These are phyloP conservation scores for Microsporum audouinii DNA, from an alignment of 2,329 filamentous ascomycete species.

Conservation along the genomic window DNA sequence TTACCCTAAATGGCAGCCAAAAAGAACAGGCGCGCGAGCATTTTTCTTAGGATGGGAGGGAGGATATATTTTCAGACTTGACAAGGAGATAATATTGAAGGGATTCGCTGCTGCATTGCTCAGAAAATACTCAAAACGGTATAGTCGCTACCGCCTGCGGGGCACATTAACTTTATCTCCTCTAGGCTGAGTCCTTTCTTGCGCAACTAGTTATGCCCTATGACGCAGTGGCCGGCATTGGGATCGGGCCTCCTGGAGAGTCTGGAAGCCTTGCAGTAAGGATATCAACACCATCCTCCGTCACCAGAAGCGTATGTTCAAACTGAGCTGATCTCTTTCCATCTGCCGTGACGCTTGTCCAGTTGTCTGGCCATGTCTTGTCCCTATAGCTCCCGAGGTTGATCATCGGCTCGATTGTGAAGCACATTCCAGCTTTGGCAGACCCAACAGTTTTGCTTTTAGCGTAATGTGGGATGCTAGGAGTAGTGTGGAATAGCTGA, in stretches of 20 bases:
- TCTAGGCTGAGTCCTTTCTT: too few species aligned
- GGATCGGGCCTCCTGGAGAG: conserved; percentile 63
- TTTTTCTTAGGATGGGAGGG: background rate
- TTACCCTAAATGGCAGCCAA: background rate
- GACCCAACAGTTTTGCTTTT: conserved; percentile 96
- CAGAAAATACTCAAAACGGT: too few species aligned
- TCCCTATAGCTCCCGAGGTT: conserved; percentile 82
- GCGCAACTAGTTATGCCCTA: conserved; percentile 8
- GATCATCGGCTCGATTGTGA: conserved; percentile 99
- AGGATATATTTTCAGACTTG: too few species aligned
- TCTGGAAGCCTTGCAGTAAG: conserved; percentile 61
- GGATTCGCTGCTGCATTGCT: too few species aligned
- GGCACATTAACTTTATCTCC: too few species aligned
- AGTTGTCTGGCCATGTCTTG: conserved; percentile 96
- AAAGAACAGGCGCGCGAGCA: background rate
- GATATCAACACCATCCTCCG: conserved; percentile 69
- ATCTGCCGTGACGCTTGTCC: conserved; percentile 90
- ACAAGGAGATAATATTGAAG: too few species aligned
- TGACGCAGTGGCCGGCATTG: conserved; percentile 38
- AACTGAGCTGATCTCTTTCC: conserved; percentile 89
- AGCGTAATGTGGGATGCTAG: conserved; percentile 91
- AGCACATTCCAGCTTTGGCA: conserved; percentile 94
- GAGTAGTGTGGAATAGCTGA: conserved; percentile 81
- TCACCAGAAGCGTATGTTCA: conserved; percentile 77
- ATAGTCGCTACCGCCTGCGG: too few species aligned